These are phyloP conservation scores for Cladosporium cucumerinum DNA, from an alignment of 2,329 filamentous ascomycete genomes.

Conservation along the genomic window DNA sequence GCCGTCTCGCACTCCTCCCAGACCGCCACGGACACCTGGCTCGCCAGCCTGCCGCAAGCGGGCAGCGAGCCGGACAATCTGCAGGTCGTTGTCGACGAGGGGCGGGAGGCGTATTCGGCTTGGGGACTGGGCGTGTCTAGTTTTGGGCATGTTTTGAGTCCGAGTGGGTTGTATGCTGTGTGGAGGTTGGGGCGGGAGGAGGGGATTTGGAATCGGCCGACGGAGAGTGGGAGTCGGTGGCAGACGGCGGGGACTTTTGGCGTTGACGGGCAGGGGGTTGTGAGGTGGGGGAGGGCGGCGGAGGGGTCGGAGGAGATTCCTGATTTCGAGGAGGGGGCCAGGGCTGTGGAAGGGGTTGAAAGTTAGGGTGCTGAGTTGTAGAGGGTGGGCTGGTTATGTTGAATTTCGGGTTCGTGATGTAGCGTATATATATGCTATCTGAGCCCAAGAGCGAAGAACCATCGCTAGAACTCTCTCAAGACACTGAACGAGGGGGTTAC, in stretches of 20 bases:
- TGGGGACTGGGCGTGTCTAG: constrained; percentile 64
- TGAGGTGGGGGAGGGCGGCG: constrained; percentile 46
- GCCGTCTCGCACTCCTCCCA: constrained; percentile 60
- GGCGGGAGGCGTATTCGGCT: constrained; percentile 58
- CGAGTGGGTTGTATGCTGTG: constrained; percentile 55
- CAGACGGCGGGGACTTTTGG: constrained; percentile 66
- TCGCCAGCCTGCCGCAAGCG: constrained; percentile 39
- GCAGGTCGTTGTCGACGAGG: constrained; percentile 58
- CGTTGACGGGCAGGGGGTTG: constrained; percentile 51
- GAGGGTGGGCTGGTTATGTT: too few species aligned
- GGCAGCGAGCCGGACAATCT: constrained; percentile 58
- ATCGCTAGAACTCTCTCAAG: too few species aligned
- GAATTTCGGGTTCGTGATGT: neutral
- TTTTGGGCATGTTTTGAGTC: constrained; percentile 62
- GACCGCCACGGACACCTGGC: constrained; percentile 56
- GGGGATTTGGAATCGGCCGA: constrained; percentile 63
- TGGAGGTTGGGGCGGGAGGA: constrained; percentile 59
- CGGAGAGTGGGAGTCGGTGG: constrained; percentile 66
- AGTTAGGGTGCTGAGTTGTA: neutral
- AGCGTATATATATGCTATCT: neutral
- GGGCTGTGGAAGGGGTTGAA: neutral
- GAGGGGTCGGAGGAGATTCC: constrained; percentile 28
- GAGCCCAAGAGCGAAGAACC: neutral
- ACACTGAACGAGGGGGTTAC: too few species aligned
- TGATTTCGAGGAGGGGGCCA: constrained; percentile 14